phyloP scores from a whole-genome alignment of 768 basidiomycete species.

The Boletus tylopilopsis region DNA sequence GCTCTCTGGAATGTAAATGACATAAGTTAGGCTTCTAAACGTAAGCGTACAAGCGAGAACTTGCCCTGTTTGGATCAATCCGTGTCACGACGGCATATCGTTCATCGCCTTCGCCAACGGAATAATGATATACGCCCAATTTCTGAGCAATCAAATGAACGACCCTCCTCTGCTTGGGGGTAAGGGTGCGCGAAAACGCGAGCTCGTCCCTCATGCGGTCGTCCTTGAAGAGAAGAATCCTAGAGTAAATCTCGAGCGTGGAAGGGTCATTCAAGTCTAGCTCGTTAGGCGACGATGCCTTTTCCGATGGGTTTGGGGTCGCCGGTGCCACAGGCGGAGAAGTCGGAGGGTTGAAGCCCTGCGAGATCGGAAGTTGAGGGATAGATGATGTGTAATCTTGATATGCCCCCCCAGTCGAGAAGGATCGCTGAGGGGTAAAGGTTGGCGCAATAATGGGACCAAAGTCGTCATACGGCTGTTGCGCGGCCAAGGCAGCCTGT shows the following conservation, averaged over 20 bases:
- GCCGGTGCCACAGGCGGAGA: constrained; percentile 53
- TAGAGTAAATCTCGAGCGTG: constrained; percentile 95
- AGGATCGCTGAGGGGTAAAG: constrained; percentile 72
- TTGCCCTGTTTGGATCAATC: constrained; percentile 77
- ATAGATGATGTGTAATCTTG: constrained; percentile 66
- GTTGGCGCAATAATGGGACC: constrained; percentile 51
- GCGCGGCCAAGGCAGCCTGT: constrained; percentile 24
- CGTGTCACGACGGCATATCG: constrained; percentile 93
- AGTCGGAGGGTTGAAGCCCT: constrained; percentile 40
- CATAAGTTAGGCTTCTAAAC: constrained; percentile 14
- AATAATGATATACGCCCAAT: constrained; percentile 92
- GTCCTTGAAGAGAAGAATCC: constrained; percentile 95
- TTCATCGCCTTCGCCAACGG: constrained; percentile 89
- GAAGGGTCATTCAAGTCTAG: constrained; percentile 95
- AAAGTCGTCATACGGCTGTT: constrained; percentile 69
- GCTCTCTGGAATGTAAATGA: constrained; percentile 30
- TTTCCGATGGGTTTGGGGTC: constrained; percentile 64
- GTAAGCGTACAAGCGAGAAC: constrained; percentile 31
- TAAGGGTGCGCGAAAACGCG: constrained; percentile 87
- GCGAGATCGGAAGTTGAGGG: constrained; percentile 38
- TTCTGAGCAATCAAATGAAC: constrained; percentile 97
- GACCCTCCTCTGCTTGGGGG: constrained; percentile 81
- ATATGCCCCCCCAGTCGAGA: constrained; percentile 57
- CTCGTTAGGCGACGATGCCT: constrained; percentile 58
- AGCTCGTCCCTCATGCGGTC: constrained; percentile 97